Base-by-base conservation (phyloP, 129 eudicot species). In the Lonicera japonica region DNA sequence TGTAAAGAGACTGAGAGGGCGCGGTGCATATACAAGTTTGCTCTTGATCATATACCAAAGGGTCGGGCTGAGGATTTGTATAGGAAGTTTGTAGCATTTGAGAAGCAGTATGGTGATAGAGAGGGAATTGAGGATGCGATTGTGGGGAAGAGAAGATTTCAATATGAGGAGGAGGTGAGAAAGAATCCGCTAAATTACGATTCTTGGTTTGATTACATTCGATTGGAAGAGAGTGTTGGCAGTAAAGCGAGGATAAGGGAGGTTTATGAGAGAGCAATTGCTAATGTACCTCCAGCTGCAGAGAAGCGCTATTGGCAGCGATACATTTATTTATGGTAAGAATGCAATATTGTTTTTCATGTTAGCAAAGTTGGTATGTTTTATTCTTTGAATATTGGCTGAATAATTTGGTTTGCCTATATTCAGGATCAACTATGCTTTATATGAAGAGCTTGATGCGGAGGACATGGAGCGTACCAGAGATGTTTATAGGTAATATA, bases 61-160 rank as follows among this genome's bases (percentile, higher is more conserved):
- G 96, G 95, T 14, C 70, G 97, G 70, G 95, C 97, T 0, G 97
- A 91, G 73, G 95, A 91, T 65, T 59, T 91, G 10, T 91, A 82
- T 66, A 91, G 76, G 73, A 91, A 91, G 72, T 91, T 86, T 76
- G 96, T 91, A 13, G 96, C 95, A 4, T 91, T 91, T 63, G 98
- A 91, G 78, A 91, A 91, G 76, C 96, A 87, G 67, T 91, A 84
- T 74, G 98, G 98, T 21, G 98, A 87, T 51, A 66, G 60, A 77
- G 96, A 82, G n/a, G 98, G 98, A 20, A 87, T 91, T 38, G 98
- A 91, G 75, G 96, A 91, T 80, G 97, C 96, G 5, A 87, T 91
- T 54, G 90, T 91, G 12, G 96, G 96, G 67, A 87, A 91, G 75
- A 75, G 95, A 66, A 75, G 97, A 83, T 91, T 91, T 80, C 95